A percentile compares a stretch with the other conserved stretches of the same genome.
phyloP scores from a whole-genome alignment of 306 rosid species.

The Begonia masoniana region DNA sequence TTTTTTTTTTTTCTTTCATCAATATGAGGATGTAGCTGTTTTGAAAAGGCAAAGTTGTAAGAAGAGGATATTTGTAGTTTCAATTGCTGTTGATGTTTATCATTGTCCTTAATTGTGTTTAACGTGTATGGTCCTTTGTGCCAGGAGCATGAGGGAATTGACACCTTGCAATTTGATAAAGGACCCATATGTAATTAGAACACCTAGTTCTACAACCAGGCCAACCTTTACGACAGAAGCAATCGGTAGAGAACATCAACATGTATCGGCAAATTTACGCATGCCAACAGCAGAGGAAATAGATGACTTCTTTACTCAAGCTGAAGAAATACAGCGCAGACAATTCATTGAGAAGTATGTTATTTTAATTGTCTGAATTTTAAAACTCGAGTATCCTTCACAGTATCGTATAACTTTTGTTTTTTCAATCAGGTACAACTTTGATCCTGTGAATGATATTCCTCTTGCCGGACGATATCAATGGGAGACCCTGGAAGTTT shows the following conservation, averaged over 20 bases:
- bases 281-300: constrained; percentile 64
- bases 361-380: neutral
- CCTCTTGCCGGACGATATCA: constrained; percentile 78
- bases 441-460: constrained; percentile 65
- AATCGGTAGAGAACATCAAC: constrained; percentile 25
- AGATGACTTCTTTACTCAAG: constrained; percentile 72
- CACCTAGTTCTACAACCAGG: constrained; percentile 83
- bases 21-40: no score
- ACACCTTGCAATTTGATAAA: constrained; percentile 82
- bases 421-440: constrained; percentile 75
- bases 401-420: neutral
- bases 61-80: no score
- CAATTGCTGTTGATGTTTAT: constrained; percentile 9
- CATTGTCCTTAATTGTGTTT: neutral
- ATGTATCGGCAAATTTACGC: constrained; percentile 31
- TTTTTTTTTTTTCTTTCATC: no score
- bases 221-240: constrained; percentile 41
- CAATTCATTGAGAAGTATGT: constrained; percentile 67
- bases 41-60: no score
- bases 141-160: constrained; percentile 84
- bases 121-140: no score
- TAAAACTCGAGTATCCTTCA: neutral
- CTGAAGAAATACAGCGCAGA: constrained; percentile 58
- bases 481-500: constrained; percentile 58
- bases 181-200: constrained; percentile 44